Percentiles rank a stretch among this genome's conserved stretches.
Conservation (phyloP, 139 green algal genomes). For the Volvox reticuliferus region DNA sequence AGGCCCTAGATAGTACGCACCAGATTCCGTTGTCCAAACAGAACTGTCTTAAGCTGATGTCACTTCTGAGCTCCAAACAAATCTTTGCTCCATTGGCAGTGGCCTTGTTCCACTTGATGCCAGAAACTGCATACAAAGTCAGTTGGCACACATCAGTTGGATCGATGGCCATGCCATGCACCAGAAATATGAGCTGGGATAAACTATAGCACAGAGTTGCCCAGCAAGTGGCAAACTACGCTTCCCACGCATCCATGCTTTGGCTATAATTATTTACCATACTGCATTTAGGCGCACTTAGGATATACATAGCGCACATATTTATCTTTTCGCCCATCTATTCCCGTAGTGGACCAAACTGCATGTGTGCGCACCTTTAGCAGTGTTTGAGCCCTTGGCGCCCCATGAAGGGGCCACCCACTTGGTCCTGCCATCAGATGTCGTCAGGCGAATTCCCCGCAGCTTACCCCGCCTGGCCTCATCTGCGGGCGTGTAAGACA, state of each 20-base stretch:
- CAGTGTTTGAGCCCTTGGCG: not conserved
- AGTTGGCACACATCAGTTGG: too few relatives aligned
- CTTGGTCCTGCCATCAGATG: not conserved
- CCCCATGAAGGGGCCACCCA: not conserved
- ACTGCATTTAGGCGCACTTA: too few relatives aligned
- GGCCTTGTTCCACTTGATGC: not conserved
- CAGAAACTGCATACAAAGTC: not conserved
- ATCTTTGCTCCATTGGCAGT: not conserved
- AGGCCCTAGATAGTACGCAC: not conserved
- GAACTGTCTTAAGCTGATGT: not conserved
- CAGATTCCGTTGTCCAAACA: not conserved
- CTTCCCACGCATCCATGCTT: too few relatives aligned
- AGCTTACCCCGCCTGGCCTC: not conserved
- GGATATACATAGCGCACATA: too few relatives aligned
- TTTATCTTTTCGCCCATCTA: too few relatives aligned
- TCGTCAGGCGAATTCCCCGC: not conserved
- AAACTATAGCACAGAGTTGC: too few relatives aligned
- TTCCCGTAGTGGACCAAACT: too few relatives aligned
- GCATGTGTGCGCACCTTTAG: not conserved
- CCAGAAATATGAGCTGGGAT: too few relatives aligned
- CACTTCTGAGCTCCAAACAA: not conserved
- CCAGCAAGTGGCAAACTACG: too few relatives aligned
- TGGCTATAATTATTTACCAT: too few relatives aligned
- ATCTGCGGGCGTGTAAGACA: not conserved
- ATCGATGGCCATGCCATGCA: too few relatives aligned